Conservation (phyloP, 1,284 basidiomycete species). For the Rhodotorula sp. region DNA sequence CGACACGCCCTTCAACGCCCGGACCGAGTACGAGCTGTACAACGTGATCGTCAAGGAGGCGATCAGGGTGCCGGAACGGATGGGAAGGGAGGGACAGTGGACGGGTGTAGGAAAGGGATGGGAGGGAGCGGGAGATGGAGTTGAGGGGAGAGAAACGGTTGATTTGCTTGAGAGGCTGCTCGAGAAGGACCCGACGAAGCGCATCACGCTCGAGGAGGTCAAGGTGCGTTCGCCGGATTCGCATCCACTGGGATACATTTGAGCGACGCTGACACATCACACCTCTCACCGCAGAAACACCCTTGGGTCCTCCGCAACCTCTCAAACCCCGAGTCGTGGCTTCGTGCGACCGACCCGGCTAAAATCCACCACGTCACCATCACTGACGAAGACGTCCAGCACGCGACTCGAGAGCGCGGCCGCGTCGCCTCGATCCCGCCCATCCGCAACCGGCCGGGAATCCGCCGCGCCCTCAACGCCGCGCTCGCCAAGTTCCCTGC, state of each 20-base stretch:
- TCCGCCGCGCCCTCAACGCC: slow-evolving; percentile 38
- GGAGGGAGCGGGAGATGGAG: slow-evolving; percentile 48
- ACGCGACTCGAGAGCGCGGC: slow-evolving; percentile 55
- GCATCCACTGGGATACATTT: no score
- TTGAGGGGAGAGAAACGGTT: slow-evolving; percentile 64
- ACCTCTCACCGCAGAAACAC: slow-evolving; percentile 51
- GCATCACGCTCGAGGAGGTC: slow-evolving; percentile 78
- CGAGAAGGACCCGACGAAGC: slow-evolving; percentile 74
- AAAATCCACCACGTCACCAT: slow-evolving; percentile 64
- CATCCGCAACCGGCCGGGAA: slow-evolving; percentile 38
- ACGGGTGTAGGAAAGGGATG: slow-evolving; percentile 53
- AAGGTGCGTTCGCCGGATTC: slow-evolving; percentile 61
- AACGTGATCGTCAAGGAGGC: slow-evolving; percentile 76
- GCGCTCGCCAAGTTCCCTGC: slow-evolving; percentile 38
- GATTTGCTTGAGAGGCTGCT: slow-evolving; percentile 73
- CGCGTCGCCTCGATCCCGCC: slow-evolving; percentile 25
- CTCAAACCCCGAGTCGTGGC: slow-evolving; percentile 70
- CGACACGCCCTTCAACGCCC: slow-evolving; percentile 65
- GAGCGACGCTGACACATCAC: no score
- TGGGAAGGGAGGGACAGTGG: slow-evolving; percentile 68
- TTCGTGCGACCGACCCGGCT: slow-evolving; percentile 67
- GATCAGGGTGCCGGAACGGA: slow-evolving; percentile 67
- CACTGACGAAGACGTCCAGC: slow-evolving; percentile 74
- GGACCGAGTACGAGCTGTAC: slow-evolving; percentile 77
- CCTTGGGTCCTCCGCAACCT: slow-evolving; percentile 79